Evolutionary conservation across 1,139 yeast genomes (phyloP), one percentile per base, ranked within the genome.

Genomic region (Lodderomyces orthopsilosis): DNA sequence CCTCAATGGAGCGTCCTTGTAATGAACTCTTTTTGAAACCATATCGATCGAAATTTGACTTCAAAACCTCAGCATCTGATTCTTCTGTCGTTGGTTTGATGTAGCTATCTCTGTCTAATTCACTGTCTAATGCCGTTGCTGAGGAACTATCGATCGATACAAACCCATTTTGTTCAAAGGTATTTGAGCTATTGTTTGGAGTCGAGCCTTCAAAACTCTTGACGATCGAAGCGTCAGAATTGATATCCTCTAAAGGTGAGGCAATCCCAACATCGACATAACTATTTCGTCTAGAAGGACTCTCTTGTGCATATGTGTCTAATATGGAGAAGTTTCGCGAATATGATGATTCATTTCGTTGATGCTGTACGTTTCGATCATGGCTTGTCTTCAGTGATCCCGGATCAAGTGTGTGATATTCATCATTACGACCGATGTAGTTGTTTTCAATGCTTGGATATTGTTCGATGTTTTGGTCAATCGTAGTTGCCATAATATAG

Each of bases 11-110:
- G 49, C 65, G 55, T 45, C 62, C 62, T 40, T 62, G 78, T 35
- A 68, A 65, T 13, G 80, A 75, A 23, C 73, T 74, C 58, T 88
- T 90, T 52, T 79, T 82, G 65, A 91, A 91, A 1, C 98, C 98
- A 57, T 91, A 91, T 39, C 91, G 65, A 60, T 91, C 98, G 44
- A 80, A 71, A 30, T 72, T 70, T 8, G 77, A 61, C 12, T 47
- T 42, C n/a, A 65, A 43, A 5, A 66, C 44, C n/a, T 51, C 46
- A 12, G 42, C 39, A 19, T 54, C 47, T 4, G 51, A 40, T 7
- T 41, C 39, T 17, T 37, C 9, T 12, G 49, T 46, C 1, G 58
- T 43, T 5, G 53, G 49, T 27, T 46, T 48, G 4, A 57, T 46
- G 39, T 44, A 56, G 39, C 42, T 44, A 10, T 30, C 34, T 15